Percentiles rank a stretch among this genome's conserved stretches.
Evolutionary conservation across 306 rosid species (phyloP).

Genomic region (Malus sieversii): DNA sequence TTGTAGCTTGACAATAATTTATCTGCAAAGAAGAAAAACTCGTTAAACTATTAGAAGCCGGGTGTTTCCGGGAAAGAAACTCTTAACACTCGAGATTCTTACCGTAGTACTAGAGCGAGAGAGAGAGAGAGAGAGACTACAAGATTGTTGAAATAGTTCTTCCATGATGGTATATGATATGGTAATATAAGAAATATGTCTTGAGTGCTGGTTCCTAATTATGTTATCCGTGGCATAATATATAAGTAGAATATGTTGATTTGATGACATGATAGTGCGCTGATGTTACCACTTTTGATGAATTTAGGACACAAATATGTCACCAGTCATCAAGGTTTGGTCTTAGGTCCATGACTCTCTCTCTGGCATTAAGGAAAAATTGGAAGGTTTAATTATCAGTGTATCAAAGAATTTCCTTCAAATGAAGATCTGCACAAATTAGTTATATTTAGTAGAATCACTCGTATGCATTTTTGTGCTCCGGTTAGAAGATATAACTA

Average conservation of each 20-base stretch:
- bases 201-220: slow-evolving; percentile 17
- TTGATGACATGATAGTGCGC: background rate
- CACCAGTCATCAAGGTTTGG: slow-evolving; percentile 14
- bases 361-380: background rate
- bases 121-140: background rate
- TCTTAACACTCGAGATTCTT: background rate
- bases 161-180: background rate
- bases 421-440: background rate
- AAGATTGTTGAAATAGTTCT: background rate
- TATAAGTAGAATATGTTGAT: background rate
- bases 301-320: slow-evolving; percentile 6
- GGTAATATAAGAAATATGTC: background rate
- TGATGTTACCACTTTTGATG: slow-evolving; percentile 1
- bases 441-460: background rate
- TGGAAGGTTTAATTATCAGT: background rate
- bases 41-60: background rate
- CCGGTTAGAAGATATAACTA: too few species aligned
- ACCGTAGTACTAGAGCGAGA: background rate
- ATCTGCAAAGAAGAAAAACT: background rate
- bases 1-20: too few species aligned
- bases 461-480: background rate
- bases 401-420: background rate
- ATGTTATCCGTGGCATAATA: slow-evolving; percentile 8
- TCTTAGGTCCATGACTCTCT: background rate
- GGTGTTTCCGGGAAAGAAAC: background rate